Base-by-base conservation (phyloP, 345 rosid species). In the Sonneratia alba region DNA sequence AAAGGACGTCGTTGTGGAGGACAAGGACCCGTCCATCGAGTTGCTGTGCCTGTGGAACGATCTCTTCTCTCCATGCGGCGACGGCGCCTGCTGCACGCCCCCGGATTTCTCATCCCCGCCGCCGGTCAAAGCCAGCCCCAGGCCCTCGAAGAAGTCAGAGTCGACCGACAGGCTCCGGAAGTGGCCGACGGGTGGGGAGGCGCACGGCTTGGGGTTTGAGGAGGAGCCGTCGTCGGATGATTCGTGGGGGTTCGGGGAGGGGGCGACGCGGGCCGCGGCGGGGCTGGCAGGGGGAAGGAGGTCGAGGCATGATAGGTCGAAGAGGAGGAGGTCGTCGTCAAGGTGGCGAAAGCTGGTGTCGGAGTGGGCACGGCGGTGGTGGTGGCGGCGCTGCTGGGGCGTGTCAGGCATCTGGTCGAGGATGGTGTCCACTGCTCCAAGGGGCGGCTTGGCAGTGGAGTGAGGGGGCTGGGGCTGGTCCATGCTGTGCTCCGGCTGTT, bases 161-260 rank as follows among this genome's bases (percentile, higher is more conserved):
- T 94, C 98, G 19, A 94, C 90, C 1, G 98, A 94, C 97, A 91
- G 82, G 82, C 98, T 91, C 9, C 98, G 96, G 70, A 86, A 76
- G 76, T 94, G 98, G 73, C 79, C 77, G 77, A 82, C 74, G 72
- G 80, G 80, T 36, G 77, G 64, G 79, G 78, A 77, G 86, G 79
- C 53, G 77, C 24, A 71, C 76, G 47, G 68, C 61, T 66, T 75
- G 78, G 27, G 22, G 24, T 53, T 53, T 7, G 22, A 53, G 57
- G n/a, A 81, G n/a, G 57, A 19, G 7, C 57, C n/a, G 21, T 53
- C 57, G 57, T 16, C 21, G n/a, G 57, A 53, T 21, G 57, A 53
- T 21, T 19, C 57, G 57, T 53, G 57, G 7, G 57, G 57, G 57
- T 21, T 53, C 57, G 57, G 59, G 59, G 59, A 53, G 24, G 22